These are phyloP conservation scores for Mytilinidion resinicola DNA, from an alignment of 495 filamentous ascomycete species.

Conservation along the genomic window DNA sequence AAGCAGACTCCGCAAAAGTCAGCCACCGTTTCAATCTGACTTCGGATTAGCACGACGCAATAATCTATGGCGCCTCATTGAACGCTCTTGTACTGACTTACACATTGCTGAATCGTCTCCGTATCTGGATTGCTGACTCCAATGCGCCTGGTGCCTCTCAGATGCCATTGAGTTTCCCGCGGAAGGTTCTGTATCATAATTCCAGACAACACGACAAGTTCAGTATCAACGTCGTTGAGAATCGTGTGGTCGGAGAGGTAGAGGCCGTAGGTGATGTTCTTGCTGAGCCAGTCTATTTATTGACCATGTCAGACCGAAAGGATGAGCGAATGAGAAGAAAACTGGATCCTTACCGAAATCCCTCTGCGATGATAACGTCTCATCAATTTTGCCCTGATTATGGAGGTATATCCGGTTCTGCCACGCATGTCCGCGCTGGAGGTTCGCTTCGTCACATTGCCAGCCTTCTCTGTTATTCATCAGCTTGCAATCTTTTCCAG, in stretches of 20 bases:
- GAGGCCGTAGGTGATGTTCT: conserved; percentile 36
- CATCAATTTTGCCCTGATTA: conserved; percentile 25
- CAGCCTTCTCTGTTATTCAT: conserved; percentile 29
- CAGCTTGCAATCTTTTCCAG: not conserved
- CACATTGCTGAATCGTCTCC: conserved; percentile 35
- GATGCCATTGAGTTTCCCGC: conserved; percentile 33
- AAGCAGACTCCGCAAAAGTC: conserved; percentile 28
- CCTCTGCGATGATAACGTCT: conserved; percentile 29
- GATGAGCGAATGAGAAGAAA: not conserved
- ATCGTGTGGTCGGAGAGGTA: conserved; percentile 36
- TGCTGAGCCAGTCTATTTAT: conserved; percentile 30
- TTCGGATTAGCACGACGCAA: not conserved
- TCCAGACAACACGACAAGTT: conserved; percentile 32
- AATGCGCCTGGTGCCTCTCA: conserved; percentile 30
- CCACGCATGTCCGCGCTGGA: conserved; percentile 30
- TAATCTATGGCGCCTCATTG: not conserved
- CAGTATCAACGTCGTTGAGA: conserved; percentile 34
- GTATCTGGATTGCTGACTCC: conserved; percentile 32
- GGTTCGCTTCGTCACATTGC: conserved; percentile 33
- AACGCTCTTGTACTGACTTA: conserved; percentile 8
- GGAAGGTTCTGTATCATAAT: conserved; percentile 37
- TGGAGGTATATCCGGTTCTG: conserved; percentile 29
- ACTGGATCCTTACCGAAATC: conserved; percentile 27
- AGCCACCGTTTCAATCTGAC: conserved; percentile 32
- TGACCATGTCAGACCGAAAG: not conserved